A percentile compares a stretch with the other conserved stretches of the same genome.
Conservation (phyloP, 75 land plant genomes). For the Sequoia sempervirens region DNA sequence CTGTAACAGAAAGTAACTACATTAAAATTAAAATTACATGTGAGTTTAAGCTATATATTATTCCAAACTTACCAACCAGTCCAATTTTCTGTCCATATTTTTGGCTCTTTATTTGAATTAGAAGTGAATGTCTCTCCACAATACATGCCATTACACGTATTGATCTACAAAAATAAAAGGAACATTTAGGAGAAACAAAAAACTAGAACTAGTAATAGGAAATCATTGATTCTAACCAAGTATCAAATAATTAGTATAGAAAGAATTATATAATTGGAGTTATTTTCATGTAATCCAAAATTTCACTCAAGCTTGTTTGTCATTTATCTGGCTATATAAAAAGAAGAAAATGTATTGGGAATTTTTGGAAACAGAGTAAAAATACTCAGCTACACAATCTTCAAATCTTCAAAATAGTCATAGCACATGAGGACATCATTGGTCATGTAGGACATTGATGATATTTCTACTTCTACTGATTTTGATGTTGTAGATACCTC, state of each 20-base stretch:
- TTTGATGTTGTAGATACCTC: too few relatives aligned
- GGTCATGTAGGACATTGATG: too few relatives aligned
- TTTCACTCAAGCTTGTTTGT: neutral
- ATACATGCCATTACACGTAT: constrained; percentile 26
- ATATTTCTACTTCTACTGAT: too few relatives aligned
- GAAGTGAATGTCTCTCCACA: constrained; percentile 15
- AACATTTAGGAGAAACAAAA: neutral
- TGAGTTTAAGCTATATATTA: neutral
- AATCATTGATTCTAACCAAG: neutral
- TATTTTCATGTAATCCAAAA: neutral
- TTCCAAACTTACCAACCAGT: constrained; percentile 14
- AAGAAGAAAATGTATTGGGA: too few relatives aligned
- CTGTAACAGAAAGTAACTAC: neutral
- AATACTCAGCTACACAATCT: too few relatives aligned
- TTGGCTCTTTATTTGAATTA: constrained; percentile 21
- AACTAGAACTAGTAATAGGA: neutral
- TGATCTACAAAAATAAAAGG: constrained; percentile 13
- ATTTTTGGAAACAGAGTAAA: too few relatives aligned
- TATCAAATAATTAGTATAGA: neutral
- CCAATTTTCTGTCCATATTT: constrained; percentile 28
- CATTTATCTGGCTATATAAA: neutral
- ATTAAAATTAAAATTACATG: neutral
- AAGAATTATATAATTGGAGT: neutral
- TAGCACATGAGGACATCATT: too few relatives aligned
- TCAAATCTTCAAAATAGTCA: too few relatives aligned